Evolutionary conservation across 2,329 filamentous ascomycete genomes (phyloP).

Genomic region (Hyphodiscus sp.): DNA sequence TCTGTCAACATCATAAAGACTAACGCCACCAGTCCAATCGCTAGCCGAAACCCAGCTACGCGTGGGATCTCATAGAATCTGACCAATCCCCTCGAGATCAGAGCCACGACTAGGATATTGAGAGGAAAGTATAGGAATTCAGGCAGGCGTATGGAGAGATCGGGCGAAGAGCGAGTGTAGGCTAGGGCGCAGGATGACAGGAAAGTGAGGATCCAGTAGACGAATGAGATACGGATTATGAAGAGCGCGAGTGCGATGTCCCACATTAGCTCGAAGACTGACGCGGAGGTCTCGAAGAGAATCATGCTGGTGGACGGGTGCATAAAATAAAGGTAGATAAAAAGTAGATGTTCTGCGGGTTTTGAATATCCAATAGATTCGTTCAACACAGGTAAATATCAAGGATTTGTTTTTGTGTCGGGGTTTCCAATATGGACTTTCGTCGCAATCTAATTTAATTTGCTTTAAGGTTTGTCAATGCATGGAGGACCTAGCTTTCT

Average conservation of each 20-base stretch:
- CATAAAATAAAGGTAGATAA: not conserved
- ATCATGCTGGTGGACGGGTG: slow-evolving; percentile 5
- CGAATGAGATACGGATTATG: slow-evolving; percentile 28
- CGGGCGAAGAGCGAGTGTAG: slow-evolving; percentile 8
- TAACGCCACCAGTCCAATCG: slow-evolving; percentile 26
- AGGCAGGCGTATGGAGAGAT: slow-evolving; percentile 15
- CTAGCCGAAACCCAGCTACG: slow-evolving; percentile 25
- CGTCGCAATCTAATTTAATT: no score
- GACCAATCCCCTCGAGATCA: slow-evolving; percentile 25
- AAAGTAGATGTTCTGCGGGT: not conserved
- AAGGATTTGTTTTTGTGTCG: no score
- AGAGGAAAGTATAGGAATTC: slow-evolving; percentile 12
- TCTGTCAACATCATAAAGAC: slow-evolving; percentile 22
- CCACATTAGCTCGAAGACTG: slow-evolving; percentile 34
- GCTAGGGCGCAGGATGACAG: slow-evolving; percentile 14
- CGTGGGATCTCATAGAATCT: slow-evolving; percentile 27
- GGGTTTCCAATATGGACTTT: no score
- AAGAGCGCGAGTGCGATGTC: slow-evolving; percentile 33
- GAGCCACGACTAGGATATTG: slow-evolving; percentile 14
- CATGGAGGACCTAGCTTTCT: no score
- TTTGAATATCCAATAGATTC: not conserved
- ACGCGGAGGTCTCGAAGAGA: slow-evolving; percentile 30
- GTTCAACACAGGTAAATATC: no score
- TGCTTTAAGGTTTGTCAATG: no score
- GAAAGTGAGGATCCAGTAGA: slow-evolving; percentile 29